Base-by-base conservation (phyloP, 306 rosid species). In the Trifolium repens region DNA sequence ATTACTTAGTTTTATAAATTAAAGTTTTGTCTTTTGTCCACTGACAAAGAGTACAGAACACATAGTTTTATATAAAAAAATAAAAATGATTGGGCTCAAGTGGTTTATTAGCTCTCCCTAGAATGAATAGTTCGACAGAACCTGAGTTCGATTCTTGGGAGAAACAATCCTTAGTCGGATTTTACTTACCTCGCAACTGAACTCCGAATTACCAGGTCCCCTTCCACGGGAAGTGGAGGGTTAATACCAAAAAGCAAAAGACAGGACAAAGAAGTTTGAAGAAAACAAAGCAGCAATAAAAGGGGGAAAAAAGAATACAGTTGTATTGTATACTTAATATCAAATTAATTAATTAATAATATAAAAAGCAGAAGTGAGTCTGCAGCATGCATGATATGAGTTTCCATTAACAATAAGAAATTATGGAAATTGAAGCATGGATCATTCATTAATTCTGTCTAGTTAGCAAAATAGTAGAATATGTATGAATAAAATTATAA, bases 381-480 rank as follows among this genome's bases (percentile, higher is more conserved):
- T 26, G 39, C 65, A 59, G 16, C 65, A 59, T 59, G 72, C 69
- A 40, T 12, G 40, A 42, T 35, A 72, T 42, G 3, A 64, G 50
- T 72, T 79, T 59, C 61, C 65, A 70, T 27, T 72, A 75, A 34
- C 67, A 77, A 79, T 26, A 81, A 60, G 16, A 35, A 74, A 78
- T 14, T 26, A 39, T 40, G 50, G 14, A 22, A 71, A 60, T 53
- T 60, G 39, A 66, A 58, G 76, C 7, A 47, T 24, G 49, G 53
- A 77, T 44, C 50, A 74, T n/a, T 19, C 64, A 32, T 10, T 69
- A 26, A 46, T 3, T 13, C n/a, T 57, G 60, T 7, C 60, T 10
- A 15, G n/a, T 7, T 7, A 52, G 26, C 9, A 78, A 64, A 32
- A 63, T 22, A 30, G 8, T 8, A 24, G 10, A 11, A 30, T 14